Base-by-base conservation (phyloP, 805 yeast species). In the Pichia occidentalis region DNA sequence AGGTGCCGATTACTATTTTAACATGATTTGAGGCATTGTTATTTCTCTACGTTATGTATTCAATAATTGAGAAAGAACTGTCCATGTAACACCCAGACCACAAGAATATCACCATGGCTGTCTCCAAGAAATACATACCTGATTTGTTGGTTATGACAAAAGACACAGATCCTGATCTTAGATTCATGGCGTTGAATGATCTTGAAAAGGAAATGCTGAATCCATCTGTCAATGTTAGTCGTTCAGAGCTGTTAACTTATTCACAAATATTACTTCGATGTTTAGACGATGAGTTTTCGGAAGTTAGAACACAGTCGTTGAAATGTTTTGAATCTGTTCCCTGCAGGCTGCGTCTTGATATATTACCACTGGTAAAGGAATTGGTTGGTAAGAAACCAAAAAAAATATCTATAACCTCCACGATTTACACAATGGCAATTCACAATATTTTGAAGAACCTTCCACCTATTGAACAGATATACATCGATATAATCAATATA, bases 111-210 rank as follows among this genome's bases (percentile, higher is more conserved):
- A n/a, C 16, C n/a, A 37, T 38, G 37, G n/a, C 21, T 19, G 5
- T 23, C 7, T 20, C 5, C 9, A 24, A 29, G 34, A 53, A 52
- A 36, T 50, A 53, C 18, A 44, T 58, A 8, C 44, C 47, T 16
- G 57, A 52, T 30, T 45, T 60, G 18, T 51, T 61, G 39, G 71
- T 68, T 27, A 67, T 68, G 46, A 73, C 78, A 11, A 64, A 64
- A 29, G 84, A 79, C 47, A 79, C 78, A 3, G 95, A 85, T 50
- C 82, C 92, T 4, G 95, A 85, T 53, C 63, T 82, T 47, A 65
- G 95, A 54, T 85, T 77, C 61, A 85, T 85, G 95, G 94, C 88
- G 2, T 63, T 85, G 39, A 81, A 73, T 48, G 95, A 85, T 52
- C 67, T 84, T 49, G 74, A 71, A 48, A 71, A 71, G 51, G 60